Percentiles rank a stretch among this genome's conserved stretches.
phyloP scores from a whole-genome alignment of 31 red algal genomes.

The Odonthalia washingtoniensis region DNA sequence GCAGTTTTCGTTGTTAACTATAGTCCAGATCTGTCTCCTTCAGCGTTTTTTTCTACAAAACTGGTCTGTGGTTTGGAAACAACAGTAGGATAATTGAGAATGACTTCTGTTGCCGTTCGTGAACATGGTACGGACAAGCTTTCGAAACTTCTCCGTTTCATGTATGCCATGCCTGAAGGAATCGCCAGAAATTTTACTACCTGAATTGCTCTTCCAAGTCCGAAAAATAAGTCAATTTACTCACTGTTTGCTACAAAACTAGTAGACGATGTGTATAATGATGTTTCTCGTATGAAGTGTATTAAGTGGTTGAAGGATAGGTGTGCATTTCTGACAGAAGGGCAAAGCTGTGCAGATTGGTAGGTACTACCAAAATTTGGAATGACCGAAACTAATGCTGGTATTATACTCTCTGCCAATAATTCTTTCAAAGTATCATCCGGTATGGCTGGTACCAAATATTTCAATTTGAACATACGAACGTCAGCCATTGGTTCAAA shows the following conservation, averaged over 20 bases:
- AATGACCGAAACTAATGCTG: too few relatives aligned
- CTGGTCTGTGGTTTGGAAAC: not conserved
- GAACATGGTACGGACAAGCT: not conserved
- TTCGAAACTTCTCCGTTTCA: slow-evolving; percentile 24
- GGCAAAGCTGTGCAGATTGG: slow-evolving; percentile 16
- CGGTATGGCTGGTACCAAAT: not conserved
- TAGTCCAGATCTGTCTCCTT: slow-evolving; percentile 13
- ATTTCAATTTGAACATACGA: not conserved
- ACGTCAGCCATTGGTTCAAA: too few relatives aligned
- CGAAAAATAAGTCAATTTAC: slow-evolving; percentile 17
- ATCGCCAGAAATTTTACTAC: too few relatives aligned
- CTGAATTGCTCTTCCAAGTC: too few relatives aligned
- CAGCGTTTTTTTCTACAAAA: slow-evolving; percentile 22
- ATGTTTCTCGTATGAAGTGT: not conserved
- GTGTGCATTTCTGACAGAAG: not conserved
- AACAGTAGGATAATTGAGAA: slow-evolving; percentile 4
- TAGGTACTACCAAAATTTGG: slow-evolving; percentile 1
- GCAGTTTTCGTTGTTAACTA: slow-evolving; percentile 27
- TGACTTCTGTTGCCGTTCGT: too few relatives aligned
- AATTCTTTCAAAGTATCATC: not conserved
- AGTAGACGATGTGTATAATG: not conserved
- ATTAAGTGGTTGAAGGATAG: not conserved
- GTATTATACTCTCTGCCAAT: not conserved
- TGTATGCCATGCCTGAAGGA: too few relatives aligned
- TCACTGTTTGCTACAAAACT: slow-evolving; percentile 9